phyloP scores from a whole-genome alignment of 768 basidiomycete species.

The Naematelia encephala region DNA sequence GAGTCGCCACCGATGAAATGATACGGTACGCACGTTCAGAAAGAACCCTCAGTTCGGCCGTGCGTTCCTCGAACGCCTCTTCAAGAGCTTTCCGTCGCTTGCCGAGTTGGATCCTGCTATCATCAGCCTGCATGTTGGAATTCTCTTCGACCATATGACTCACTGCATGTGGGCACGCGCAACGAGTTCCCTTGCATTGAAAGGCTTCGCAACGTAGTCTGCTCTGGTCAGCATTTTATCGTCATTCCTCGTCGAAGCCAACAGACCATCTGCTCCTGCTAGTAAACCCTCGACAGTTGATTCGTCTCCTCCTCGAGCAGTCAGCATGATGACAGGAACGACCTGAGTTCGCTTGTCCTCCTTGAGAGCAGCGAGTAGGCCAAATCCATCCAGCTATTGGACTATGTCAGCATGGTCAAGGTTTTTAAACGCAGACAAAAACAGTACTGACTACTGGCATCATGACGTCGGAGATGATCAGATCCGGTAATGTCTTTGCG shows the following conservation, averaged over 20 bases:
- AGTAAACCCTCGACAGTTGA: constrained; percentile 49
- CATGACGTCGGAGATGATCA: constrained; percentile 52
- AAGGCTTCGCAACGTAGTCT: constrained; percentile 52
- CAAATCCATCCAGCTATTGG: constrained; percentile 48
- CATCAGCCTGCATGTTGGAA: constrained; percentile 22
- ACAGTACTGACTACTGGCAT: constrained; percentile 45
- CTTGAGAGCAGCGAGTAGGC: constrained; percentile 42
- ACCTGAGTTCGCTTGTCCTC: constrained; percentile 23
- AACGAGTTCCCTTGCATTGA: constrained; percentile 49
- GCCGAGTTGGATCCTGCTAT: constrained; percentile 53
- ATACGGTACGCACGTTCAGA: constrained; percentile 33
- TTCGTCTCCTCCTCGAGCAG: constrained; percentile 52
- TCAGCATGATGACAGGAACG: constrained; percentile 51
- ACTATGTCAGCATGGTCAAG: too few relatives aligned
- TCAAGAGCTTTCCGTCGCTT: constrained; percentile 46
- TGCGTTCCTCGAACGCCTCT: constrained; percentile 40
- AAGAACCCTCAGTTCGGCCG: constrained; percentile 44
- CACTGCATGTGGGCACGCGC: constrained; percentile 46
- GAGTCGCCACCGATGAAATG: neutral
- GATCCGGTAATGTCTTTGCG: constrained; percentile 31
- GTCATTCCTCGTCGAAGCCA: constrained; percentile 43
- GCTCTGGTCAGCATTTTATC: constrained; percentile 39
- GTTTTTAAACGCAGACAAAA: neutral
- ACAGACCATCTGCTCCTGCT: too few relatives aligned
- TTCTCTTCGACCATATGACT: neutral